Percentiles rank a stretch among this genome's conserved stretches.
Evolutionary conservation across 75 land plant genomes (phyloP).

Genomic region (Picea sitchensis): DNA sequence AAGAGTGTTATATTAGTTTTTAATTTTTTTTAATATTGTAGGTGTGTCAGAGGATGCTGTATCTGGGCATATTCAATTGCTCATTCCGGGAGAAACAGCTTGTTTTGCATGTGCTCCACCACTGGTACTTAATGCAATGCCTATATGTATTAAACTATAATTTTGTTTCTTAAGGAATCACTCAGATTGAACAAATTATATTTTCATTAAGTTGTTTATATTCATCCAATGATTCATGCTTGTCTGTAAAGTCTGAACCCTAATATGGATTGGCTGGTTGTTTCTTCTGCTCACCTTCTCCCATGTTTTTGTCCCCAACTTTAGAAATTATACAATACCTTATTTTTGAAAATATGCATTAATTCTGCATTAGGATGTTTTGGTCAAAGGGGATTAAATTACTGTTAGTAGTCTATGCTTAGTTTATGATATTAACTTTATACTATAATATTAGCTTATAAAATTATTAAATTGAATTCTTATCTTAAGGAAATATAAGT

Average conservation of each 20-base stretch:
- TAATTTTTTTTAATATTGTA: constrained; percentile 20
- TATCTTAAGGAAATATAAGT: not conserved
- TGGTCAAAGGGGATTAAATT: not conserved
- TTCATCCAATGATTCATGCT: too few species aligned
- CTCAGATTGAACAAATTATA: not conserved
- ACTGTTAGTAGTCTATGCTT: not conserved
- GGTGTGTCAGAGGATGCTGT: constrained; percentile 99
- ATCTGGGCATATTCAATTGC: constrained; percentile 93
- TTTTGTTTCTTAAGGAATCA: not conserved
- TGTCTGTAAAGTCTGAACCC: not conserved
- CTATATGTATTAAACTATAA: not conserved
- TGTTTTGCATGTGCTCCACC: constrained; percentile 99
- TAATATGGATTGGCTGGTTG: constrained; percentile 5
- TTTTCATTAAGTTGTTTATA: not conserved
- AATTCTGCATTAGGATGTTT: not conserved
- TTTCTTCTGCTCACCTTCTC: too few species aligned
- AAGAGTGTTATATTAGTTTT: not conserved
- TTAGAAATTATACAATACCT: not conserved
- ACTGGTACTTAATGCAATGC: constrained; percentile 44
- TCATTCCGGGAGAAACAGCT: constrained; percentile 98
- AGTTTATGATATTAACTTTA: not conserved
- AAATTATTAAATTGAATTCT: not conserved
- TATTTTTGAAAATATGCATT: not conserved
- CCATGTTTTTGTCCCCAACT: not conserved
- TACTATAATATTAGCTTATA: not conserved